phyloP scores from a whole-genome alignment of 2,329 filamentous ascomycete species.

The Fusarium coicis region DNA sequence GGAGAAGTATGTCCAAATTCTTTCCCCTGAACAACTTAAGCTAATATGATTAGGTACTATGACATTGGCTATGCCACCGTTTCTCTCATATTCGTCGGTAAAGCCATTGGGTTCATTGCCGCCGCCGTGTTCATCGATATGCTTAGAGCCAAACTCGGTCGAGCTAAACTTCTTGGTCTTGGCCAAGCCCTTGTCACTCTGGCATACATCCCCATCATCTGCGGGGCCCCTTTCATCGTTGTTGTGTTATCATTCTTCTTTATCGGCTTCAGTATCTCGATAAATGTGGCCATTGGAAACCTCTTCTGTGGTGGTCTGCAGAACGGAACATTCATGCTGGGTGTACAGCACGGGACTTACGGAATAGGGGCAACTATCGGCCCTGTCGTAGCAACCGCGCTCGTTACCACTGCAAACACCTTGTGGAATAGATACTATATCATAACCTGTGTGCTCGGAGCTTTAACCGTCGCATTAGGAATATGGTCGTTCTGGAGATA shows the following conservation, averaged over 20 bases:
- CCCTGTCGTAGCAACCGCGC: constrained; percentile 78
- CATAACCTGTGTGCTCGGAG: constrained; percentile 68
- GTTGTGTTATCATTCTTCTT: constrained; percentile 77
- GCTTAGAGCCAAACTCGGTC: constrained; percentile 71
- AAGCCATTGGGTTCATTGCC: constrained; percentile 79
- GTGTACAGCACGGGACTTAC: constrained; percentile 74
- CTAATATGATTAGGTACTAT: constrained; percentile 63
- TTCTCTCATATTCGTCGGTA: constrained; percentile 83
- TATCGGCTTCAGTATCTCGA: constrained; percentile 67
- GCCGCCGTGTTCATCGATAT: constrained; percentile 76
- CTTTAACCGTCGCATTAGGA: constrained; percentile 66
- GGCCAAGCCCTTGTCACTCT: constrained; percentile 65
- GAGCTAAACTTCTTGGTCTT: constrained; percentile 71
- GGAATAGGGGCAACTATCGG: constrained; percentile 73
- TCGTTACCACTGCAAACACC: constrained; percentile 69
- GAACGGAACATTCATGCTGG: constrained; percentile 66
- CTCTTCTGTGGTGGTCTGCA: constrained; percentile 67
- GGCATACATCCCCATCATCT: constrained; percentile 73
- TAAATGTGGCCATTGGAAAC: constrained; percentile 68
- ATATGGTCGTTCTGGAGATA: constrained; percentile 77
- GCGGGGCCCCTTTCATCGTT: constrained; percentile 75
- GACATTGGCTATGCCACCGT: constrained; percentile 80
- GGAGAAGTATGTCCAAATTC: constrained; percentile 60
- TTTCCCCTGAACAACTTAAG: neutral
- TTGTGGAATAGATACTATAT: constrained; percentile 80